phyloP scores from a whole-genome alignment of 495 filamentous ascomycete genomes.

The Aspergillus sparsus region DNA sequence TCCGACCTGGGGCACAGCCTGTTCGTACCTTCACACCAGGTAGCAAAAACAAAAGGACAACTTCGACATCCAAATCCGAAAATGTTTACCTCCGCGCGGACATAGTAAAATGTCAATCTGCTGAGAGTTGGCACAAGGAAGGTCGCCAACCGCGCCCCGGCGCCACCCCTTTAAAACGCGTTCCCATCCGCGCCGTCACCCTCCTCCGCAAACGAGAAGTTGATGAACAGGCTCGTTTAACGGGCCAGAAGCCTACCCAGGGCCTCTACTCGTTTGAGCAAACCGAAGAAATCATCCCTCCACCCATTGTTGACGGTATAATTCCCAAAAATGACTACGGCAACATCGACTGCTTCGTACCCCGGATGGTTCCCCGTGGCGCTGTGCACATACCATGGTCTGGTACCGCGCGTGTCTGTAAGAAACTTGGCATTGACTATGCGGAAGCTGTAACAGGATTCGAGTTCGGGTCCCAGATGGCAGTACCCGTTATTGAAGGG shows the following conservation, averaged over 20 bases:
- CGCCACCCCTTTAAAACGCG: conserved; percentile 75
- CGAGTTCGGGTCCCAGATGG: conserved; percentile 91
- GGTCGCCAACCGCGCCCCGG: conserved; percentile 72
- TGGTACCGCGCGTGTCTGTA: conserved; percentile 76
- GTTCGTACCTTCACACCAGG: conserved; percentile 73
- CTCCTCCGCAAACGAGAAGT: conserved; percentile 86
- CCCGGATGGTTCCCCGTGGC: conserved; percentile 85
- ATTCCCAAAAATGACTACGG: conserved; percentile 96
- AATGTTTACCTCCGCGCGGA: conserved; percentile 80
- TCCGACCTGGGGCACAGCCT: conserved; percentile 65
- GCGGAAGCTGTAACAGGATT: conserved; percentile 96
- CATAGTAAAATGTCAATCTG: conserved; percentile 81
- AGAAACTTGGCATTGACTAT: conserved; percentile 79
- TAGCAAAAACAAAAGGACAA: conserved; percentile 42
- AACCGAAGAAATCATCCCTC: conserved; percentile 86
- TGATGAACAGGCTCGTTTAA: conserved; percentile 74
- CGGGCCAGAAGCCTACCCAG: conserved; percentile 81
- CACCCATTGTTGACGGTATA: conserved; percentile 79
- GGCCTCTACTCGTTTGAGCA: conserved; percentile 83
- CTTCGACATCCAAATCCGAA: conserved; percentile 57
- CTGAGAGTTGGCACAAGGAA: conserved; percentile 97
- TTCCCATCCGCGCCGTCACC: conserved; percentile 89
- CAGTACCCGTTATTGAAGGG: conserved; percentile 86
- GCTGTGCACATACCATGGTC: conserved; percentile 81
- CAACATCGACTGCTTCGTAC: conserved; percentile 94